phyloP scores from a whole-genome alignment of 345 rosid genomes.

The Rhodomyrtus tomentosa region DNA sequence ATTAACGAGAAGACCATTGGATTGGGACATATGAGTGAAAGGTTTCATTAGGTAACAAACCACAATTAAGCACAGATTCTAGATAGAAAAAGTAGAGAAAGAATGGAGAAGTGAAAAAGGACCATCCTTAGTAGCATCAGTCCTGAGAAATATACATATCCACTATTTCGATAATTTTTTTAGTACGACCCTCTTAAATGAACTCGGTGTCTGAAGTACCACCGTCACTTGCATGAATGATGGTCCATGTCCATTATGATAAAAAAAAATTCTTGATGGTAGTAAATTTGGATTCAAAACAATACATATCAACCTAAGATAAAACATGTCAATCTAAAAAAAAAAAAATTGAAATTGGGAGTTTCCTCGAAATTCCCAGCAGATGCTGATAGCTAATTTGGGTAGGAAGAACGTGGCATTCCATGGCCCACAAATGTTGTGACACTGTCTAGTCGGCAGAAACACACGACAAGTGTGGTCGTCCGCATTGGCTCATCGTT shows the following conservation, averaged over 20 bases:
- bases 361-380: not conserved
- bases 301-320: too few species aligned
- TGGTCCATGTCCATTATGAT: too few species aligned
- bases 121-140: rapidly evolving
- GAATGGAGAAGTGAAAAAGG: too few species aligned
- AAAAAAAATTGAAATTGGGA: not conserved
- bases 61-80: not conserved
- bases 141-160: not conserved
- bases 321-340: not conserved
- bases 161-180: not conserved
- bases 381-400: not conserved
- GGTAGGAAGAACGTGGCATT: not conserved
- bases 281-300: too few species aligned
- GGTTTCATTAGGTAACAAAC: not conserved
- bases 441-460: too few species aligned
- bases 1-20: not conserved
- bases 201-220: not conserved
- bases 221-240: not conserved
- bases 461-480: not conserved
- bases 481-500: not conserved
- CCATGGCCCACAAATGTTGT: not conserved
- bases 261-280: too few species aligned
- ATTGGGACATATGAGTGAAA: not conserved
- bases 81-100: not conserved
- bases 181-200: not conserved